Conservation (phyloP, 495 filamentous ascomycete genomes). For the Podospora bellae-mahoneyi region DNA sequence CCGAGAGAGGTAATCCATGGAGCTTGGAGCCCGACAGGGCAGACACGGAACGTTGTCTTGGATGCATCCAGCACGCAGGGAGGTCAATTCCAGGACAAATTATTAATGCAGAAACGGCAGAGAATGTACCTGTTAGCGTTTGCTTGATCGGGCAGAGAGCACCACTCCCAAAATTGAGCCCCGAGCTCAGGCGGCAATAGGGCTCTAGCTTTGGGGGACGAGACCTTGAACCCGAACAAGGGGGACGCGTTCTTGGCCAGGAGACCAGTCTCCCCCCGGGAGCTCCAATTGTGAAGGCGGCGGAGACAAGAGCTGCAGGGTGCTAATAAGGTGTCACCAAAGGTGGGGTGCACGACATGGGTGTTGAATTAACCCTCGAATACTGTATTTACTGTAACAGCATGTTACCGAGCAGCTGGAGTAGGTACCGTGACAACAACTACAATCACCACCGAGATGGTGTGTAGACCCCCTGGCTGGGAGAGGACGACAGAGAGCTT, state of each 20-base stretch:
- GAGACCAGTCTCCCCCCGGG: background rate
- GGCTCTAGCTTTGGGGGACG: background rate
- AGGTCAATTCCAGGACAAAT: background rate
- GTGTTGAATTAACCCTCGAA: background rate
- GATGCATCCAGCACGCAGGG: background rate
- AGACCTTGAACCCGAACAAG: background rate
- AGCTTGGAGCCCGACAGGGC: background rate
- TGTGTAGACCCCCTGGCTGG: background rate
- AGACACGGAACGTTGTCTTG: background rate
- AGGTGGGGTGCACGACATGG: constrained; percentile 8
- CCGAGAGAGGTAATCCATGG: background rate
- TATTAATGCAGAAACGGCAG: background rate
- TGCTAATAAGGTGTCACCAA: background rate
- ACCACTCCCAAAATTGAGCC: background rate
- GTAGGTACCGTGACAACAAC: constrained; percentile 12
- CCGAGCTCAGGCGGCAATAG: background rate
- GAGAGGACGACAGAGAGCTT: background rate
- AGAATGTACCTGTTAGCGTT: background rate
- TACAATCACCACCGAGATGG: background rate
- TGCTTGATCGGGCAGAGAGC: constrained; percentile 6
- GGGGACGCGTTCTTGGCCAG: background rate
- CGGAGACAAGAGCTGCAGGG: background rate
- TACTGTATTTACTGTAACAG: constrained; percentile 9
- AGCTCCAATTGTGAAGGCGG: constrained; percentile 9
- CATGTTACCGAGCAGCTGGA: background rate